A percentile compares a stretch with the other conserved stretches of the same genome.
phyloP scores from a whole-genome alignment of 2,329 filamentous ascomycete genomes.

The Colletotrichum sp. region DNA sequence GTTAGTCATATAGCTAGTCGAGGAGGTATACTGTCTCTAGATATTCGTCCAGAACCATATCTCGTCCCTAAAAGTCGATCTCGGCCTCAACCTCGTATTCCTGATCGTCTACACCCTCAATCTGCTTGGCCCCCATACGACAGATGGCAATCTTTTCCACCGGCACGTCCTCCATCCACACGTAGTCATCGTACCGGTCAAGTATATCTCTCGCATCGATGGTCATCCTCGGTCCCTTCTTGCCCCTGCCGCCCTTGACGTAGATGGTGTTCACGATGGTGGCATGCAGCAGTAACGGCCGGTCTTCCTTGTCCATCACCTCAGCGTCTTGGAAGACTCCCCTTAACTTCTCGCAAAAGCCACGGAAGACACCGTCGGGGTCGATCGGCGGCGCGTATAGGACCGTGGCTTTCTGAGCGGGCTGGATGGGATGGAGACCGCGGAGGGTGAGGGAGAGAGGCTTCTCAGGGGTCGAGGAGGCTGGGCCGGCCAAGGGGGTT shows the following conservation, averaged over 20 bases:
- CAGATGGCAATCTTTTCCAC: conserved; percentile 81
- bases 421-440: conserved; percentile 68
- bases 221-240: conserved; percentile 43
- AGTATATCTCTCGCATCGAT: conserved; percentile 62
- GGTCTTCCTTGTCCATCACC: conserved; percentile 60
- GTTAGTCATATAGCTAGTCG: not conserved
- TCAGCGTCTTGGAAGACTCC: conserved; percentile 58
- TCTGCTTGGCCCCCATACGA: conserved; percentile 82
- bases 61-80: conserved; percentile 39
- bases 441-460: conserved; percentile 50
- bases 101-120: conserved; percentile 56
- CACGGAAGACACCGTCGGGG: conserved; percentile 50
- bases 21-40: not conserved
- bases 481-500: conserved; percentile 21
- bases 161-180: conserved; percentile 73
- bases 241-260: conserved; percentile 48
- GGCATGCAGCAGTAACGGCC: conserved; percentile 78
- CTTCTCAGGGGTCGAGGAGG: not conserved
- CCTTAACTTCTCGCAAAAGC: conserved; percentile 63
- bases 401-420: conserved; percentile 56
- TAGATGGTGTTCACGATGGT: conserved; percentile 90
- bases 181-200: conserved; percentile 65
- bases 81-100: conserved; percentile 60
- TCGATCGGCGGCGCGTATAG: conserved; percentile 70
- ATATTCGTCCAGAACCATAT: not conserved